A percentile compares a stretch with the other conserved stretches of the same genome.
phyloP scores from a whole-genome alignment of 306 rosid genomes.

The Oemleria cerasiformis region DNA sequence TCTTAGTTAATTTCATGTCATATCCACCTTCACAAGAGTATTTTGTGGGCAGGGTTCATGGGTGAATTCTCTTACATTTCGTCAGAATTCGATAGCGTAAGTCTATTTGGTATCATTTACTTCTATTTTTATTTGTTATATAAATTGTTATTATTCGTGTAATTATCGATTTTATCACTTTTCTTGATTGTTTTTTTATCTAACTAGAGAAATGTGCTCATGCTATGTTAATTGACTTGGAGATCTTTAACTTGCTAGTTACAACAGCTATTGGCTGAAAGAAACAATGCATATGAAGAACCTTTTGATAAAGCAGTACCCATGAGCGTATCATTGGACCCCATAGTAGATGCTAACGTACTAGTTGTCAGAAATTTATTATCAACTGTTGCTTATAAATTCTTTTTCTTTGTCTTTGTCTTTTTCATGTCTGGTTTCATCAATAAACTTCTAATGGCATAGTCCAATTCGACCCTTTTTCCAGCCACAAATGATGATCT shows the following conservation, averaged over 20 bases:
- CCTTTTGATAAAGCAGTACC: neutral
- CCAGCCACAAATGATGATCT: neutral
- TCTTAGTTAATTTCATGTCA: neutral
- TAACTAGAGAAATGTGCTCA: neutral
- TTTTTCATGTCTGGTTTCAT: slow-evolving; percentile 3
- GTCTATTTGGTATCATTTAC: slow-evolving; percentile 26
- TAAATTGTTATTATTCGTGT: neutral
- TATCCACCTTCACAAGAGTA: slow-evolving; percentile 10
- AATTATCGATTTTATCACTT: neutral
- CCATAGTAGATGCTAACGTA: slow-evolving; percentile 10
- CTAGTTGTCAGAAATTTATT: neutral
- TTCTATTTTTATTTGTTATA: no score
- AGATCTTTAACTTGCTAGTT: neutral
- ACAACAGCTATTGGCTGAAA: neutral
- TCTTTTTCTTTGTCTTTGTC: neutral
- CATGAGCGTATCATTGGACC: slow-evolving; percentile 1
- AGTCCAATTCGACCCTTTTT: slow-evolving; percentile 8
- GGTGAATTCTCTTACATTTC: slow-evolving; percentile 73
- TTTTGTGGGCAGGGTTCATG: slow-evolving; percentile 65
- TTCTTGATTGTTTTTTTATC: slow-evolving; percentile 1
- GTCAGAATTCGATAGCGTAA: slow-evolving; percentile 59
- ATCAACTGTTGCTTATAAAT: slow-evolving; percentile 2
- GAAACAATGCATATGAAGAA: neutral
- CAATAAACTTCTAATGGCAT: slow-evolving; percentile 14
- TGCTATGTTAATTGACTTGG: neutral